A percentile compares a stretch with the other conserved stretches of the same genome.
Conservation (phyloP, 148 eudicot species). For the Pouteria glomerata region DNA sequence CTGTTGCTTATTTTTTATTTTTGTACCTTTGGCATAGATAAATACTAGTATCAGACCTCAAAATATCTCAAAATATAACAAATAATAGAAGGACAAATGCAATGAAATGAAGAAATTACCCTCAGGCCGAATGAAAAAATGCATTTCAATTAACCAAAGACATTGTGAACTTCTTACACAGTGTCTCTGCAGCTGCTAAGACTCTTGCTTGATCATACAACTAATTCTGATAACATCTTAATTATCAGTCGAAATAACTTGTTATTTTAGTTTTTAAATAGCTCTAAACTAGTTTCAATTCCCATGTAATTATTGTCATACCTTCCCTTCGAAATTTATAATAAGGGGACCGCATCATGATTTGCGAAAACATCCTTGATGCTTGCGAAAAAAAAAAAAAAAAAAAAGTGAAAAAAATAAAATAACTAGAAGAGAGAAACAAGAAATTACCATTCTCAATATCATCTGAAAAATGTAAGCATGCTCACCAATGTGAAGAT, state of each 20-base stretch:
- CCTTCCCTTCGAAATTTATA: slow-evolving; percentile 79
- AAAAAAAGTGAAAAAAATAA: slow-evolving; percentile 8
- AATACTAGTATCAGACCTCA: no score
- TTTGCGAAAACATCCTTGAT: slow-evolving; percentile 74
- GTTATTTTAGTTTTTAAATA: background rate
- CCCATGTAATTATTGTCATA: slow-evolving; percentile 10
- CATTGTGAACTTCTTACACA: slow-evolving; percentile 50
- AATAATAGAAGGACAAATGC: no score
- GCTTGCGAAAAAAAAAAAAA: slow-evolving; percentile 9
- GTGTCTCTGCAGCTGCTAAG: slow-evolving; percentile 49
- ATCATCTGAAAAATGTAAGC: background rate
- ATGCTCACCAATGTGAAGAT: slow-evolving; percentile 70
- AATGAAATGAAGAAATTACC: no score
- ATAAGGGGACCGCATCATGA: slow-evolving; percentile 71
- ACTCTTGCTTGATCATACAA: slow-evolving; percentile 63
- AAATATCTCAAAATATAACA: no score
- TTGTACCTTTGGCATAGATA: no score
- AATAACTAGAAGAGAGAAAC: background rate
- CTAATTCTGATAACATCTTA: background rate
- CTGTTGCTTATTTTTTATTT: no score
- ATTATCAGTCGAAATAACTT: background rate
- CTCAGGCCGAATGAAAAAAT: no score
- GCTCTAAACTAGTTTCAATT: background rate
- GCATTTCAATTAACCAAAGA: no score
- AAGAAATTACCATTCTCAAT: background rate